These are phyloP conservation scores for Hypoxylon fragiforme DNA, from an alignment of 495 filamentous ascomycete species.

Conservation along the genomic window DNA sequence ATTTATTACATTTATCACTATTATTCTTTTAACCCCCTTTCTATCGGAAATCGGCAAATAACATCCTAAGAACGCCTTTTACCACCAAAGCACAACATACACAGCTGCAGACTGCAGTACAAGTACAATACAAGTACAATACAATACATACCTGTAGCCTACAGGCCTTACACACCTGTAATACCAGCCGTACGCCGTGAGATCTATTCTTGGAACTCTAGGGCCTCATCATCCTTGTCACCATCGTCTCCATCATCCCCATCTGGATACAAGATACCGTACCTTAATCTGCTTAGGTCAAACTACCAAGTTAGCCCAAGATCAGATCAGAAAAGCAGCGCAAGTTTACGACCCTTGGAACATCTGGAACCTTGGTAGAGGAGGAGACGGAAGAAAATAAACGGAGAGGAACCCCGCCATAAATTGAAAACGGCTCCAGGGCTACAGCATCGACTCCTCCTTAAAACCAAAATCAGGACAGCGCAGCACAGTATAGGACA, in stretches of 20 bases:
- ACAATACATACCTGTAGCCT: slow-evolving; percentile 2
- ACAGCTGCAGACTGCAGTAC: too few relatives aligned
- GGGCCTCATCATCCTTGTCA: neutral
- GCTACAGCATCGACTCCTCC: neutral
- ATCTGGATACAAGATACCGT: too few relatives aligned
- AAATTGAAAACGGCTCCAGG: too few relatives aligned
- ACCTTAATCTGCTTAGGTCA: too few relatives aligned
- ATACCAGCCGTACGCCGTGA: neutral
- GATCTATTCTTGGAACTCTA: slow-evolving; percentile 4
- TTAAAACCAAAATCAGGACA: neutral
- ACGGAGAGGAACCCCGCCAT: slow-evolving; percentile 9
- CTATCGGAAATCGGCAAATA: neutral
- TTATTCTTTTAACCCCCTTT: too few relatives aligned
- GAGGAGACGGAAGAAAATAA: neutral
- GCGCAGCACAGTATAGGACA: slow-evolving; percentile 1
- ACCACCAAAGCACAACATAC: too few relatives aligned
- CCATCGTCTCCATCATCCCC: too few relatives aligned
- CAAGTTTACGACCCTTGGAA: neutral
- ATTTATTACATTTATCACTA: too few relatives aligned
- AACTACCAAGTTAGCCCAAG: neutral
- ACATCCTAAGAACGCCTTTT: neutral
- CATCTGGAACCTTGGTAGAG: too few relatives aligned
- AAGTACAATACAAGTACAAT: slow-evolving; percentile 5
- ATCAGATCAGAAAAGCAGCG: slow-evolving; percentile 11
- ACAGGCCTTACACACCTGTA: neutral